These are phyloP conservation scores for Neurospora africana DNA, from an alignment of 495 filamentous ascomycete species.

Conservation along the genomic window DNA sequence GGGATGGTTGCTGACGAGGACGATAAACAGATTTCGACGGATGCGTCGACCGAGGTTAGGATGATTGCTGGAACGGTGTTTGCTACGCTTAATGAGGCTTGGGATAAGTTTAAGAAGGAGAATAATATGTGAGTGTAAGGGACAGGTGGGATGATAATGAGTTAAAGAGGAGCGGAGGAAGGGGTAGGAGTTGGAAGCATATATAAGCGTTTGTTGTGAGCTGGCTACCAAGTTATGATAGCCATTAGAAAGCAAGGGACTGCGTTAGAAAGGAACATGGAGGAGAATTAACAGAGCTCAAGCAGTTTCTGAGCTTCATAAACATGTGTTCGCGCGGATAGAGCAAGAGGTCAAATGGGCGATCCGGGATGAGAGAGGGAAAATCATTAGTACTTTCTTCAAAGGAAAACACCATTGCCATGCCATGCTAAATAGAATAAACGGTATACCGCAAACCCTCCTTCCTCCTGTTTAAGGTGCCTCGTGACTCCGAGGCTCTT, in stretches of 20 bases:
- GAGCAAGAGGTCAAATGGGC: not conserved
- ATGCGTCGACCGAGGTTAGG: constrained; percentile 83
- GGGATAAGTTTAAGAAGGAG: constrained; percentile 94
- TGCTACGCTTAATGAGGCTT: constrained; percentile 87
- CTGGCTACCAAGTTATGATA: not conserved
- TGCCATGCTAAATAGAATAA: constrained; percentile 5
- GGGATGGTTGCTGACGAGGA: not conserved
- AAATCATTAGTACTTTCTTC: not conserved
- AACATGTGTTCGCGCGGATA: not conserved
- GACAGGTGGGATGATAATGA: not conserved
- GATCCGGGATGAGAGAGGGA: not conserved
- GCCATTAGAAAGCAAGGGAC: not conserved
- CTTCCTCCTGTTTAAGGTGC: not conserved
- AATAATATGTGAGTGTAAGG: constrained; percentile 55
- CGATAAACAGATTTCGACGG: constrained; percentile 59
- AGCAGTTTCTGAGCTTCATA: not conserved
- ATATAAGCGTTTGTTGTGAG: not conserved
- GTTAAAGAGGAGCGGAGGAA: not conserved
- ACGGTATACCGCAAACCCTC: not conserved
- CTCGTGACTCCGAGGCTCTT: not conserved
- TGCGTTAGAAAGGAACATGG: not conserved
- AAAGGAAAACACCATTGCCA: constrained; percentile 3
- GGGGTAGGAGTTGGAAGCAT: not conserved
- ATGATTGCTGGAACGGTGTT: constrained; percentile 92
- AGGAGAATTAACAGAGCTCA: not conserved